Evolutionary conservation across 352 stramenopile genomes (phyloP).

Genomic region (Phytophthora macrochlamydospora): DNA sequence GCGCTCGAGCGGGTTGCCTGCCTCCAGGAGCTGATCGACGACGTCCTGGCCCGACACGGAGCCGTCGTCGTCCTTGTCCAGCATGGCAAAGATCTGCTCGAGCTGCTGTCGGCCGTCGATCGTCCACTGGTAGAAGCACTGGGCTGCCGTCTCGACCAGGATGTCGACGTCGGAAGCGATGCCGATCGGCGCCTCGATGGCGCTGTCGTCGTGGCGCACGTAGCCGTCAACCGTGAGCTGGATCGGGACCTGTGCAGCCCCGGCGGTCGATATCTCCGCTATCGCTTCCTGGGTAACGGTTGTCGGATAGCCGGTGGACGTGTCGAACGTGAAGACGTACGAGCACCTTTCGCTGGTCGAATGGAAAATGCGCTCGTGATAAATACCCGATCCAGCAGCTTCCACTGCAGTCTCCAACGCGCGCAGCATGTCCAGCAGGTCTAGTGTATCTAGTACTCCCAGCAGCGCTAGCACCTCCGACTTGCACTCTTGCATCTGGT

Average conservation of each 20-base stretch:
- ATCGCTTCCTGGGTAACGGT: slow-evolving; percentile 39
- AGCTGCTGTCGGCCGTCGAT: slow-evolving; percentile 32
- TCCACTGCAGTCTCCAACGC: slow-evolving; percentile 21
- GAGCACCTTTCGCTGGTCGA: slow-evolving; percentile 43
- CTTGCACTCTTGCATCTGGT: slow-evolving; percentile 8
- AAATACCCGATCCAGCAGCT: not conserved
- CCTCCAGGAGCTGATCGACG: slow-evolving; percentile 42
- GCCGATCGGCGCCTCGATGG: slow-evolving; percentile 35
- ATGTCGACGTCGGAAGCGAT: slow-evolving; percentile 68
- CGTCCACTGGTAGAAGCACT: slow-evolving; percentile 52
- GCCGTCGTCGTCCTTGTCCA: slow-evolving; percentile 56
- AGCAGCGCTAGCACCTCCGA: slow-evolving; percentile 45
- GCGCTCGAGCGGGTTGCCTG: slow-evolving; percentile 36
- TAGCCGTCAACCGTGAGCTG: slow-evolving; percentile 51
- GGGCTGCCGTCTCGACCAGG: slow-evolving; percentile 50
- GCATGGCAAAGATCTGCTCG: slow-evolving; percentile 43
- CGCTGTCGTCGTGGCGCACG: slow-evolving; percentile 28
- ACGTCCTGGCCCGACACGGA: slow-evolving; percentile 55
- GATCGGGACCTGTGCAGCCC: not conserved
- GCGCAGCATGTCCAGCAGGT: slow-evolving; percentile 51
- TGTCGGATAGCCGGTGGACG: slow-evolving; percentile 30
- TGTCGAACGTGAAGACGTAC: slow-evolving; percentile 60
- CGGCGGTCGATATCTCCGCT: not conserved
- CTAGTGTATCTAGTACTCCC: slow-evolving; percentile 48
- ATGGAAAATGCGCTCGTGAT: slow-evolving; percentile 12